Percentiles rank a stretch among this genome's conserved stretches.
Evolutionary conservation across 163 green algal species (phyloP).

Genomic region (Coccomyxa subellipsoidea): DNA sequence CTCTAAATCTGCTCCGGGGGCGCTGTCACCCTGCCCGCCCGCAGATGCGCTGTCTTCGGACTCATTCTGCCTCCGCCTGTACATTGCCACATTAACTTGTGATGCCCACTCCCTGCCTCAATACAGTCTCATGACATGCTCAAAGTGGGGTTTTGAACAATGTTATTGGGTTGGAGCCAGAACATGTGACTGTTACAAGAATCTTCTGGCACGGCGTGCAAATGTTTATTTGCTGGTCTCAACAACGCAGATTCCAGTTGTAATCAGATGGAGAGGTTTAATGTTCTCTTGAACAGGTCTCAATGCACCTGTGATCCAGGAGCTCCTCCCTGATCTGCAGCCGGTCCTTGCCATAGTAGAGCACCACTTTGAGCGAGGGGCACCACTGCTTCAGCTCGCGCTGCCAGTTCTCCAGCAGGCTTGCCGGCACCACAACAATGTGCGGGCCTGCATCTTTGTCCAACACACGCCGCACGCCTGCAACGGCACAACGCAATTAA

Average conservation of each 20-base stretch:
- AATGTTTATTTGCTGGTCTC: no score
- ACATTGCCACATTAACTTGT: no score
- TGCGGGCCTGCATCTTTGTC: constrained; percentile 62
- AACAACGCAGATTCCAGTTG: no score
- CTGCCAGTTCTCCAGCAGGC: constrained; percentile 91
- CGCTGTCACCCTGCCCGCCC: not conserved
- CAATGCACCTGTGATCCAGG: not conserved
- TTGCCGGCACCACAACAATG: constrained; percentile 86
- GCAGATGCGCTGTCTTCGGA: not conserved
- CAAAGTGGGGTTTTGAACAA: no score
- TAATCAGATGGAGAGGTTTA: no score
- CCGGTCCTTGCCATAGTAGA: constrained; percentile 77
- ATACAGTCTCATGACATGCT: no score
- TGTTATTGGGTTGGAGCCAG: no score
- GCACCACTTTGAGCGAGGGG: constrained; percentile 64
- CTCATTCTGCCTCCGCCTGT: not conserved
- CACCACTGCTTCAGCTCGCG: constrained; percentile 74
- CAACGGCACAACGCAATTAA: no score
- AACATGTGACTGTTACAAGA: no score
- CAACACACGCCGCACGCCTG: constrained; percentile 17
- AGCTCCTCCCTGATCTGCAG: not conserved
- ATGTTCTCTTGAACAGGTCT: no score
- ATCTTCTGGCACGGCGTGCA: no score
- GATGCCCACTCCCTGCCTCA: no score
- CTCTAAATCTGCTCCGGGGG: not conserved